These are phyloP conservation scores for Coccomyxa subellipsoidea DNA, from an alignment of 163 green algal species.

Conservation along the genomic window DNA sequence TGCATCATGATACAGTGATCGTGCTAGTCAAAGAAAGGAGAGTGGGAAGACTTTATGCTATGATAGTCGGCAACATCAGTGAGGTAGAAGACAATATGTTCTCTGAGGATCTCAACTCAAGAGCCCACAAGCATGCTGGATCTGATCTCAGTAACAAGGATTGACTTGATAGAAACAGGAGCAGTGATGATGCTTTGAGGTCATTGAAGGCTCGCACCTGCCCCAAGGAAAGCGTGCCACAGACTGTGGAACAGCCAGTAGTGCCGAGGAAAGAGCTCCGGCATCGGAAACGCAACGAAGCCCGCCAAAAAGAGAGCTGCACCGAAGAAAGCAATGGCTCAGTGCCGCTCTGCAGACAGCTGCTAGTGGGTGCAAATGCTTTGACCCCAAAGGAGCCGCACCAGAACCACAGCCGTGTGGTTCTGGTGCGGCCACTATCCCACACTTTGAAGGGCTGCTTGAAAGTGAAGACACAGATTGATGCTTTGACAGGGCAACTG, in stretches of 20 bases:
- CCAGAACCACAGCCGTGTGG: not conserved
- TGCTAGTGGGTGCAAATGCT: not conserved
- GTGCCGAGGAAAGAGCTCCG: slow-evolving; percentile 20
- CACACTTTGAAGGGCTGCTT: too few relatives aligned
- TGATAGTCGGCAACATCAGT: not conserved
- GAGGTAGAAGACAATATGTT: not conserved
- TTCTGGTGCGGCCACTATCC: not conserved
- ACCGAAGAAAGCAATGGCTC: not conserved
- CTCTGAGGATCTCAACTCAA: not conserved
- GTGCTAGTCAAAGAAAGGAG: not conserved
- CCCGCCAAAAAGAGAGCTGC: slow-evolving; percentile 26
- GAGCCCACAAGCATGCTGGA: too few relatives aligned
- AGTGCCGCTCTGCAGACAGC: not conserved
- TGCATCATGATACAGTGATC: not conserved
- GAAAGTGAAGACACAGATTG: not conserved
- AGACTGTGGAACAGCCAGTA: slow-evolving; percentile 55
- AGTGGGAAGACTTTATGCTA: not conserved
- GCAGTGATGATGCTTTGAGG: too few relatives aligned
- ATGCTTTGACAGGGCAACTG: not conserved
- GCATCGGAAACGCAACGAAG: slow-evolving; percentile 35
- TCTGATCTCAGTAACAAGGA: too few relatives aligned
- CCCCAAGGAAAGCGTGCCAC: slow-evolving; percentile 42
- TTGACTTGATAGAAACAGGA: too few relatives aligned
- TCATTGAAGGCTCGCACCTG: not conserved
- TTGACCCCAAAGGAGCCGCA: not conserved